Percentiles rank a stretch among this genome's conserved stretches.
Conservation (phyloP, 108 stramenopile genomes). For the Schizochytrium sp. region DNA sequence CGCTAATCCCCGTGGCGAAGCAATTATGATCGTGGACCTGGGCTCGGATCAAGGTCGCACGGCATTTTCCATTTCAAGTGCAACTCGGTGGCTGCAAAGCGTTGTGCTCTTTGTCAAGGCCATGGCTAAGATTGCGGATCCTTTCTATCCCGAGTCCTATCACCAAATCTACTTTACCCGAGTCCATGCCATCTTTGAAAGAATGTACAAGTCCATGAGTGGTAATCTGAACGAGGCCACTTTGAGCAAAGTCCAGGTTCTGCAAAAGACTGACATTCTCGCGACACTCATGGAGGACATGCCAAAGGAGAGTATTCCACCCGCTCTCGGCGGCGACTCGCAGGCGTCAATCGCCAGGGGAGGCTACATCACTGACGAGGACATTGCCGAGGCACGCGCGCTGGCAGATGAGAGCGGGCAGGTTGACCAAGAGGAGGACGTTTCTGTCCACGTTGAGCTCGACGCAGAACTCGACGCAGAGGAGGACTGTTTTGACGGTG, state of each 20-base stretch:
- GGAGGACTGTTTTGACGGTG: background rate
- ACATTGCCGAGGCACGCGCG: background rate
- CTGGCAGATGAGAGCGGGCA: background rate
- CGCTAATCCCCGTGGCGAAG: background rate
- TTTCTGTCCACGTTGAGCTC: background rate
- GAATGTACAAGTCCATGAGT: background rate
- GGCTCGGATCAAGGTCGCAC: background rate
- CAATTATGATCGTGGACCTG: background rate
- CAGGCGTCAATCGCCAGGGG: background rate
- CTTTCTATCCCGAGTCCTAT: background rate
- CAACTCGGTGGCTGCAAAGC: background rate
- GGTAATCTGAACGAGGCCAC: background rate
- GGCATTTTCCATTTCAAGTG: background rate
- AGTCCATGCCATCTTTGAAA: background rate
- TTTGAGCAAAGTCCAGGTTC: background rate
- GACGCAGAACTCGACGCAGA: background rate
- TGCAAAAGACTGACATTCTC: background rate
- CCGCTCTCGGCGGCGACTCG: background rate
- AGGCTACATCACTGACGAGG: background rate
- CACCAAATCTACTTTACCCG: background rate
- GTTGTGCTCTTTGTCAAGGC: background rate
- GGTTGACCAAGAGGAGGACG: background rate
- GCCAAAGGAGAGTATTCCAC: background rate
- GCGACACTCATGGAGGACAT: background rate
- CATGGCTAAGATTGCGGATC: conserved; percentile 10